These are phyloP conservation scores for Coemansia sp. DNA, from an alignment of 192 early-diverging fungal genomes.

Conservation along the genomic window DNA sequence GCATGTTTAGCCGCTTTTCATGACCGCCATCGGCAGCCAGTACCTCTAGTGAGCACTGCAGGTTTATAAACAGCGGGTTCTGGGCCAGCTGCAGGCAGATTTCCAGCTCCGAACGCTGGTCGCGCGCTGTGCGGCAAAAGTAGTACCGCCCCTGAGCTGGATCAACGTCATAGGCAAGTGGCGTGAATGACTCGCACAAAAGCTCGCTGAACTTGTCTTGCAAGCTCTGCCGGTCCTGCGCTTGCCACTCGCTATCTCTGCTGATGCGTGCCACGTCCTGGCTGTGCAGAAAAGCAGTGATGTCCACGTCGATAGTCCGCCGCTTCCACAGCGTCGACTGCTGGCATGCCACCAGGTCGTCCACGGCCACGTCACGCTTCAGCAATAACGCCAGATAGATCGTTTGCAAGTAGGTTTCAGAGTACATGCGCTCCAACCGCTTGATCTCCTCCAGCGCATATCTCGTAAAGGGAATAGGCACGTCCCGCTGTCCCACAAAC, in stretches of 20 bases:
- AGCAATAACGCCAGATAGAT: conserved; percentile 51
- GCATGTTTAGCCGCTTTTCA: conserved; percentile 42
- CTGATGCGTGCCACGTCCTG: conserved; percentile 45
- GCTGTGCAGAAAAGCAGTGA: conserved; percentile 54
- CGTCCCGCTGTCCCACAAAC: conserved; percentile 42
- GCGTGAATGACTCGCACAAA: conserved; percentile 40
- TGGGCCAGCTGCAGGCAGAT: conserved; percentile 46
- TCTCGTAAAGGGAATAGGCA: conserved; percentile 42
- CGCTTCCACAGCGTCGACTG: conserved; percentile 40
- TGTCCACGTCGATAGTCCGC: conserved; percentile 48
- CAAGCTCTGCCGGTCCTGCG: conserved; percentile 31
- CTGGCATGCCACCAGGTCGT: conserved; percentile 36
- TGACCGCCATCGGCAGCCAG: conserved; percentile 23
- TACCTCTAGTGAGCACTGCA: conserved; percentile 49
- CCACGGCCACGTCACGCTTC: conserved; percentile 32
- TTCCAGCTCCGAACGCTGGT: conserved; percentile 33
- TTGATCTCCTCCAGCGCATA: conserved; percentile 46
- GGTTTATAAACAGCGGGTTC: conserved; percentile 47
- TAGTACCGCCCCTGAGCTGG: conserved; percentile 46
- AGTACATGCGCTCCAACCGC: conserved; percentile 48
- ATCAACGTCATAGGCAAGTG: conserved; percentile 26
- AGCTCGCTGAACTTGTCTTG: conserved; percentile 38
- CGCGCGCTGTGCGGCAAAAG: conserved; percentile 35
- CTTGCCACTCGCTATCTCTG: conserved; percentile 36
- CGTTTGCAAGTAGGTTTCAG: conserved; percentile 46